phyloP scores from a whole-genome alignment of 78 protist species.

The Chrysochromulina parva region DNA sequence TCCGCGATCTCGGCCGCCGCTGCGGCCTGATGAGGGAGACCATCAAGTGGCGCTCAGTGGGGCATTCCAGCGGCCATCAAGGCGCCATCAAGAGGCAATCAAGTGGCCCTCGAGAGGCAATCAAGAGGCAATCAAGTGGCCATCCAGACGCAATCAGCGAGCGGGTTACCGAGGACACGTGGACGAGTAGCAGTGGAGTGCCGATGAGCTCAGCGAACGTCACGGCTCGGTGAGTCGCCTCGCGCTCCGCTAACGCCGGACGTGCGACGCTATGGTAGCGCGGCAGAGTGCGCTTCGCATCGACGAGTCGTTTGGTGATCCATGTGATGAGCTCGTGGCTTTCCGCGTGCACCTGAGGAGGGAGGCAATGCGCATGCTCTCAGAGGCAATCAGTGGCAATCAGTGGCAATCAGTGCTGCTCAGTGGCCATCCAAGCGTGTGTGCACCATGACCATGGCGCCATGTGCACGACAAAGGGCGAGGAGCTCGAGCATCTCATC shows the following conservation, averaged over 20 bases:
- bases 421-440: too few species aligned
- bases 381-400: too few species aligned
- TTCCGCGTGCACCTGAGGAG: background rate
- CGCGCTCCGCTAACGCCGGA: background rate
- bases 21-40: background rate
- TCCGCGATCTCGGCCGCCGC: background rate
- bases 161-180: background rate
- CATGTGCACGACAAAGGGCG: background rate
- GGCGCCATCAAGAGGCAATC: too few species aligned
- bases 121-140: too few species aligned
- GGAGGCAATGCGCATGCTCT: too few species aligned
- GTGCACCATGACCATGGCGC: background rate
- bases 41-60: too few species aligned
- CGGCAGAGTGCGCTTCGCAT: background rate
- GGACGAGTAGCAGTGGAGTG: background rate
- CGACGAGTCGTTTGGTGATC: background rate
- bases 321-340: background rate
- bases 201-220: background rate
- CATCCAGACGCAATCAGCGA: too few species aligned
- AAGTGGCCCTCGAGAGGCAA: too few species aligned
- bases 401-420: too few species aligned
- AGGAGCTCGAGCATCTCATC: background rate
- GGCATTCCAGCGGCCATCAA: too few species aligned
- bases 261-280: background rate
- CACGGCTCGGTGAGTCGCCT: background rate